Evolutionary conservation across 2,329 filamentous ascomycete species (phyloP).

Genomic region (Coniochaeta sp.): DNA sequence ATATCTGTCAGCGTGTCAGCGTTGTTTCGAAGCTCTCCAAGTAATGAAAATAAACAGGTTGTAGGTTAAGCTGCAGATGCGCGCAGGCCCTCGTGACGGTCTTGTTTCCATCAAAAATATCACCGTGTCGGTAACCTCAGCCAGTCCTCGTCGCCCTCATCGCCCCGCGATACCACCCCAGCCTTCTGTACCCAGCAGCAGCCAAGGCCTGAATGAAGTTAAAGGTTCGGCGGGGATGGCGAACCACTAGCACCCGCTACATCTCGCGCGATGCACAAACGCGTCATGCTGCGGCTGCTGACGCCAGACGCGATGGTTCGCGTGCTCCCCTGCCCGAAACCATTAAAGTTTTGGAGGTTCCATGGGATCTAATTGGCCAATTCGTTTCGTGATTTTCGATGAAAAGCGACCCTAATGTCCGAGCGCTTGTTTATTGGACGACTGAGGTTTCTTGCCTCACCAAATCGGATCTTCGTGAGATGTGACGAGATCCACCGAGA

Average conservation of each 20-base stretch:
- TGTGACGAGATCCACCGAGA: neutral
- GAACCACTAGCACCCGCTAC: neutral
- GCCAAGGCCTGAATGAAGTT: neutral
- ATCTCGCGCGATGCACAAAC: conserved; percentile 8
- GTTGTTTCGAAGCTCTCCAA: no score
- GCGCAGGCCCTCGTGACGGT: neutral
- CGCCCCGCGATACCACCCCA: neutral
- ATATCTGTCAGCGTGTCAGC: no score
- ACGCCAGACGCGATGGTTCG: neutral
- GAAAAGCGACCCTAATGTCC: neutral
- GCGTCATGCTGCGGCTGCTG: conserved; percentile 11
- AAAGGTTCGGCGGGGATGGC: neutral
- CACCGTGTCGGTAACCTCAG: neutral
- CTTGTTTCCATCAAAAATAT: neutral
- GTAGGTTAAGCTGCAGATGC: neutral
- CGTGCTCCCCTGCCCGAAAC: neutral
- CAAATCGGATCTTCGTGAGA: neutral
- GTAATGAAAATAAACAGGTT: neutral
- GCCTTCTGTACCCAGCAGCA: neutral
- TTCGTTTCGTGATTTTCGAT: neutral
- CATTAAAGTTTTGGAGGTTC: neutral
- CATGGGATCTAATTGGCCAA: conserved; percentile 1
- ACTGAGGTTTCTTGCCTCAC: neutral
- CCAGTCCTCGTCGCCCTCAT: neutral
- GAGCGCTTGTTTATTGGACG: neutral